phyloP scores from a whole-genome alignment of 192 early-diverging fungal genomes.

The Coemansia erecta region DNA sequence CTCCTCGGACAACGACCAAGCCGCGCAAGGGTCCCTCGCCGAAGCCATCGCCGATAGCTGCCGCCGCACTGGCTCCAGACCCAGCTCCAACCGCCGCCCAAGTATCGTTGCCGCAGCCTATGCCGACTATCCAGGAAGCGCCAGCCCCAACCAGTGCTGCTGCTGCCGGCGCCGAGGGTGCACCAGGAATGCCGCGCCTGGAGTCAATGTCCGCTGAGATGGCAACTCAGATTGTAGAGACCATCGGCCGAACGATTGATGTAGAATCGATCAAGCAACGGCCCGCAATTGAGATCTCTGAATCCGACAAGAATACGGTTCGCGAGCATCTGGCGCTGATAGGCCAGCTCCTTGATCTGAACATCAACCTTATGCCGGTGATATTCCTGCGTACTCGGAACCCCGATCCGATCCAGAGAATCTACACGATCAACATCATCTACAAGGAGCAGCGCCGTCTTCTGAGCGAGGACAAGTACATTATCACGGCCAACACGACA shows the following conservation, averaged over 20 bases:
- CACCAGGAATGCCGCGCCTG: constrained; percentile 9
- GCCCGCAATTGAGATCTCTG: constrained; percentile 15
- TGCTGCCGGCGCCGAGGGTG: constrained; percentile 1
- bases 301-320: constrained; percentile 24
- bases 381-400: constrained; percentile 28
- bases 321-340: constrained; percentile 17
- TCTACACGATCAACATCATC: constrained; percentile 16
- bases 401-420: constrained; percentile 14
- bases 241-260: constrained; percentile 10
- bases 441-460: constrained; percentile 40
- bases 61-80: neutral
- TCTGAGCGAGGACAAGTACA: constrained; percentile 35
- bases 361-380: constrained; percentile 20
- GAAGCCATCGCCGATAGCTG: constrained; percentile 5
- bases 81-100: neutral
- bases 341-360: constrained; percentile 14
- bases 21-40: constrained; percentile 22
- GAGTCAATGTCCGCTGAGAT: constrained; percentile 31
- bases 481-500: constrained; percentile 16
- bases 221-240: constrained; percentile 23
- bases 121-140: neutral
- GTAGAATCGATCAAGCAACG: neutral
- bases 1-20: constrained; percentile 41
- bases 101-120: neutral
- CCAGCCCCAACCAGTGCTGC: neutral